A percentile compares a stretch with the other conserved stretches of the same genome.
These are phyloP conservation scores for Skeletonema costatum DNA, from an alignment of 108 stramenopile species.

Conservation along the genomic window DNA sequence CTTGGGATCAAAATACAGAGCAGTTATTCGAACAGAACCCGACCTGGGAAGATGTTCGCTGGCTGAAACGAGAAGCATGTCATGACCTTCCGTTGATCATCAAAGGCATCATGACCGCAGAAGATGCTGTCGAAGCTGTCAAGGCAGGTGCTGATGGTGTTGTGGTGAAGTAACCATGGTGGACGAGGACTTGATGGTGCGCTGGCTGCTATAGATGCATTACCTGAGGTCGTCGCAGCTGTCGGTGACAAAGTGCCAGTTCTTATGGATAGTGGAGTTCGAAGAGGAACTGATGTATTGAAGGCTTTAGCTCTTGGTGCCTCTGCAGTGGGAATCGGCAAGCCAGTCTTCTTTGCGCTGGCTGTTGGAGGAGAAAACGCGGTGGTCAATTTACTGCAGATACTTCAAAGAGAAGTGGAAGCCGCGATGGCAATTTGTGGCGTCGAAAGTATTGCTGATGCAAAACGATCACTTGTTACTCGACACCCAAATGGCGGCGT, in stretches of 20 bases:
- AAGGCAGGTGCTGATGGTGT: constrained; percentile 86
- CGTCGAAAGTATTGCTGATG: constrained; percentile 45
- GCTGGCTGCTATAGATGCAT: constrained; percentile 79
- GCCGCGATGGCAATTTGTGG: constrained; percentile 86
- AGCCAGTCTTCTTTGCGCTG: constrained; percentile 91
- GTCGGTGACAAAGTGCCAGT: constrained; percentile 78
- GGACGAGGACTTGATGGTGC: constrained; percentile 91
- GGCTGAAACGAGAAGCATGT: constrained; percentile 72
- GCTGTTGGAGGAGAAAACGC: constrained; percentile 77
- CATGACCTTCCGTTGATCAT: constrained; percentile 74
- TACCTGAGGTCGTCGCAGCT: constrained; percentile 84
- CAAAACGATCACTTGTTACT: constrained; percentile 18
- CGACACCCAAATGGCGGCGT: constrained; percentile 33
- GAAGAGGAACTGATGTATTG: constrained; percentile 88
- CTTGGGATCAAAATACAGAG: constrained; percentile 90
- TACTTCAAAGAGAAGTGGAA: constrained; percentile 74
- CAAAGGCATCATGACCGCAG: constrained; percentile 94
- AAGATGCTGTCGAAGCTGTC: constrained; percentile 88
- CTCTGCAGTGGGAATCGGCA: constrained; percentile 91
- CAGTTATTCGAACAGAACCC: constrained; percentile 76
- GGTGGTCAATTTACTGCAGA: constrained; percentile 56
- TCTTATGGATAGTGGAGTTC: constrained; percentile 89
- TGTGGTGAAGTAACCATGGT: constrained; percentile 95
- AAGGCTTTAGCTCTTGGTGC: constrained; percentile 91
- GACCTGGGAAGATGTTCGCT: constrained; percentile 86